Evolutionary conservation across 345 rosid species (phyloP).

Genomic region (Dovyalis caffra): DNA sequence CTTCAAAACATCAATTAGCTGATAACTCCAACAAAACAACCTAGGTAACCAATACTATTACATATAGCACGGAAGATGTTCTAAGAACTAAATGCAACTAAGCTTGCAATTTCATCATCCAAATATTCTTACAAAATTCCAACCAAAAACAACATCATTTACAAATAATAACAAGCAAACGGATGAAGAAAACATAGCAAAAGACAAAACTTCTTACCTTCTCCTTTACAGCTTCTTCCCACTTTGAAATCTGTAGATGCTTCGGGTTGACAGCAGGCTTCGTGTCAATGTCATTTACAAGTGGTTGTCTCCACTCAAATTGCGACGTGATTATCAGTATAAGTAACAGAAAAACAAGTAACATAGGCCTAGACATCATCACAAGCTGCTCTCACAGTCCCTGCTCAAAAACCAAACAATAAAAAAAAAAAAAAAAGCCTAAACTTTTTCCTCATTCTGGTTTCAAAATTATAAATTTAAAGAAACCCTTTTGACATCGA

Average conservation of each 20-base stretch:
- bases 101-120: too few species aligned
- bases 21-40: neutral
- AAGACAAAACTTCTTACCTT: conserved; percentile 44
- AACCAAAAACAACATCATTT: neutral
- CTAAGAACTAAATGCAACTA: neutral
- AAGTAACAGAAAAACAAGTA: conserved; percentile 70
- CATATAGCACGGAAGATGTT: neutral
- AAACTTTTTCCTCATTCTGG: too few species aligned
- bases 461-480: too few species aligned
- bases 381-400: conserved; percentile 27
- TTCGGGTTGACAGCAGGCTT: conserved; percentile 48
- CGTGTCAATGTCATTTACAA: conserved; percentile 58
- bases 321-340: conserved; percentile 79
- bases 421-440: neutral
- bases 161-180: neutral
- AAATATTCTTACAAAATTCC: neutral
- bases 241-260: conserved; percentile 51
- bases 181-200: neutral
- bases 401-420: conserved; percentile 28
- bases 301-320: conserved; percentile 92
- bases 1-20: neutral
- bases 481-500: too few species aligned
- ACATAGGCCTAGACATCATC: conserved; percentile 73
- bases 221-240: conserved; percentile 79
- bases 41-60: neutral